Evolutionary conservation across 371 early-diverging fungal genomes (phyloP), one percentile per base, ranked within the genome.

Genomic region (Quaeritorhiza haematococci): DNA sequence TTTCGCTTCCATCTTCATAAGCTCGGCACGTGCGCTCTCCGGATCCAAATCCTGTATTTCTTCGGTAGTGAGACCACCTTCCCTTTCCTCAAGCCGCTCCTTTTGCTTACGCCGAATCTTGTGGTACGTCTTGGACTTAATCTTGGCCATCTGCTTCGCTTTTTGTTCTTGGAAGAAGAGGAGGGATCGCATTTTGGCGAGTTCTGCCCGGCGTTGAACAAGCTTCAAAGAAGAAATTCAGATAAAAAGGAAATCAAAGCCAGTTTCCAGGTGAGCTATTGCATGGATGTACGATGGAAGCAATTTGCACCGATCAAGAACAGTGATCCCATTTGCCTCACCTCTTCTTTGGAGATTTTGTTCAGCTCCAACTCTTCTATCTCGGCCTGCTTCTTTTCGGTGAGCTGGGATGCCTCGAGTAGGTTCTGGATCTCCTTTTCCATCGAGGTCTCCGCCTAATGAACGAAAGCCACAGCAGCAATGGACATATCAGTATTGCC

Each of bases 111-210:
- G 86, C 58, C 79, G 74, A 30, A 97, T 82, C 61, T 89, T 86
- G 47, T 90, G 85, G 66, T 91, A 98, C 10, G 90, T 75, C 72
- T 95, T 96, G 75, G 89, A 88, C 77, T 98, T 98, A 74, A 98
- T 96, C 78, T 98, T 98, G 51, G 93, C 87, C 33, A 90, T 75
- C 53, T 93, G 84, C 71, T 92, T 95, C 49, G 86, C 85, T 62
- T 94, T 94, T 41, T 83, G 78, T 67, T 98, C 96, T 49, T 90
- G 83, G 42, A 91, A 87, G 78, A 94, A 95, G 86, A 94, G 83
- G 45, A 96, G 73, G 50, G 93, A 89, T 28, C 97, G 89, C 90
- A 94, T 89, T 76, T 85, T 79, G 17, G 86, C 85, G 48, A 95
- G 76, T 49, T 98, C 93, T 0, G 78, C 72, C 10, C 86, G 84